Conservation (phyloP, 139 green algal genomes). For the Tetratostichococcus sp. region DNA sequence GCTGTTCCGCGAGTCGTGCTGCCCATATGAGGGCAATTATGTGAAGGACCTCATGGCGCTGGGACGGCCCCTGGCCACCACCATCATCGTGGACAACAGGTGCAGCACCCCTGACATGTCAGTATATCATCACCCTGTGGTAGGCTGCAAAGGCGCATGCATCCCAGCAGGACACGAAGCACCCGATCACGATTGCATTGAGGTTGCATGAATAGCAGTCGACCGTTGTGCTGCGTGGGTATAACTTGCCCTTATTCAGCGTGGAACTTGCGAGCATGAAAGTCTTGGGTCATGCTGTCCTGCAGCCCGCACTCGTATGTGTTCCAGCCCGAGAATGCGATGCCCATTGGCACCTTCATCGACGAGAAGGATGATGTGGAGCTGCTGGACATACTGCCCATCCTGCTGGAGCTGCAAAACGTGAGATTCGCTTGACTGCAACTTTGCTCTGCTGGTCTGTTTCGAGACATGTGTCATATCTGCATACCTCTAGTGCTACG, state of each 20-base stretch:
- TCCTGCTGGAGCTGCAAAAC: constrained; percentile 61
- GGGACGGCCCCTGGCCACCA: constrained; percentile 69
- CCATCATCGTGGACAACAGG: constrained; percentile 97
- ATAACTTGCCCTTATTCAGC: no score
- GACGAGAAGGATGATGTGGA: constrained; percentile 87
- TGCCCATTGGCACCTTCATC: constrained; percentile 91
- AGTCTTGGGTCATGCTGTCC: no score
- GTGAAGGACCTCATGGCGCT: constrained; percentile 87
- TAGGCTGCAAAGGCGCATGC: no score
- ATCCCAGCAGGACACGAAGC: no score
- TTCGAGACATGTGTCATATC: no score
- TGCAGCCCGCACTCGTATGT: constrained; percentile 83
- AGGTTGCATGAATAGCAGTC: no score
- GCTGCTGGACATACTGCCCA: constrained; percentile 81
- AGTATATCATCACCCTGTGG: no score
- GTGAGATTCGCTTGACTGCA: background rate
- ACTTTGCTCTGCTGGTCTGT: constrained; percentile 18
- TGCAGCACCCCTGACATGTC: no score
- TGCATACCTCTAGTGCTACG: no score
- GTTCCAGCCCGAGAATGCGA: constrained; percentile 95
- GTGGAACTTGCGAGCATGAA: no score
- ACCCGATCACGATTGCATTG: no score
- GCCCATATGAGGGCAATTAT: constrained; percentile 84
- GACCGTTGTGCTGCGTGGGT: no score
- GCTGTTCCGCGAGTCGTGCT: constrained; percentile 92